A percentile compares a stretch with the other conserved stretches of the same genome.
Evolutionary conservation across 106 monocot species (phyloP).

Genomic region (Dendrobium officinale): DNA sequence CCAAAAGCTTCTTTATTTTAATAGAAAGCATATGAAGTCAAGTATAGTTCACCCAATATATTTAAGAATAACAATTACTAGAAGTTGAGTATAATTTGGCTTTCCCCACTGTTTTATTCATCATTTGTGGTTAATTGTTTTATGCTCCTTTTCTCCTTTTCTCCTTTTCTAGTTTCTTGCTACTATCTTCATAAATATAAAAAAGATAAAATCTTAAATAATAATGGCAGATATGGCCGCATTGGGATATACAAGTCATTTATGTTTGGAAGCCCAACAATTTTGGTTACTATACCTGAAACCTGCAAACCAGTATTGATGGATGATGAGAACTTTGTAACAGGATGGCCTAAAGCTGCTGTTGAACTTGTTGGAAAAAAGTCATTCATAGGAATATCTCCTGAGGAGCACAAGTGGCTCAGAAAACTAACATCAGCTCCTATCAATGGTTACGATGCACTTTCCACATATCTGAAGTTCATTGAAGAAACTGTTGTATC

Average conservation of each 20-base stretch:
- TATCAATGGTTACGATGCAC: constrained; percentile 72
- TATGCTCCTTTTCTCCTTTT: not conserved
- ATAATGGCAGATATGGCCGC: constrained; percentile 44
- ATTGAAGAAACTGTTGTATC: constrained; percentile 48
- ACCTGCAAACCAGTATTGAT: constrained; percentile 71
- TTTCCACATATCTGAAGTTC: constrained; percentile 68
- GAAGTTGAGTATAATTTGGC: not conserved
- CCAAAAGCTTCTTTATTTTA: not conserved
- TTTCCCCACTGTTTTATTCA: not conserved
- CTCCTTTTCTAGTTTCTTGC: not conserved
- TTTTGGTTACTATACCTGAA: constrained; percentile 64
- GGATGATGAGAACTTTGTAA: constrained; percentile 72
- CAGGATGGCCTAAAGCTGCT: constrained; percentile 84
- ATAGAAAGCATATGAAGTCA: not conserved
- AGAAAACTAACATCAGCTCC: constrained; percentile 60
- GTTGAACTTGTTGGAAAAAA: constrained; percentile 61
- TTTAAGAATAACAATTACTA: not conserved
- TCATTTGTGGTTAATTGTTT: not conserved
- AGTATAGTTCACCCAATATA: not conserved
- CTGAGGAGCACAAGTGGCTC: constrained; percentile 69
- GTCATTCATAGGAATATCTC: constrained; percentile 66
- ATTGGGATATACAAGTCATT: constrained; percentile 74
- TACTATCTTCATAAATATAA: not conserved
- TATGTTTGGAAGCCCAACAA: constrained; percentile 92
- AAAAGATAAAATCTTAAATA: not conserved